Percentiles rank a stretch among this genome's conserved stretches.
These are phyloP conservation scores for Wickerhamomyces queroliae DNA, from an alignment of 805 yeast species.

Conservation along the genomic window DNA sequence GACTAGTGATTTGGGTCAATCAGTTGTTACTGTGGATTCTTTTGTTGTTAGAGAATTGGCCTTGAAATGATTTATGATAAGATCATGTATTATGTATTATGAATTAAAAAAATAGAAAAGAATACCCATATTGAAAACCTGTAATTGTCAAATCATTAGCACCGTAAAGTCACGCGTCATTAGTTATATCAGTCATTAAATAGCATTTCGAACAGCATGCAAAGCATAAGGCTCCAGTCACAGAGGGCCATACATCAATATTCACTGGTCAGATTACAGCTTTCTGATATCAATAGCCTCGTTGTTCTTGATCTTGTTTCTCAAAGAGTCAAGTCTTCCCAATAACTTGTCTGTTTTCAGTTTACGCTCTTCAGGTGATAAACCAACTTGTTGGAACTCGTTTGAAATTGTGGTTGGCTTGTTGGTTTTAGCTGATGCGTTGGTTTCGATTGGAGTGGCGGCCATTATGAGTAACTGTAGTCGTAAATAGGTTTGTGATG, in stretches of 20 bases:
- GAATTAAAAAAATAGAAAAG: not conserved
- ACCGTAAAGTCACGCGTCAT: no score
- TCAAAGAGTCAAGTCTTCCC: not conserved
- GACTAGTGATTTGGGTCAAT: slow-evolving; percentile 7
- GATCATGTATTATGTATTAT: not conserved
- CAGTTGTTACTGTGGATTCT: slow-evolving; percentile 1
- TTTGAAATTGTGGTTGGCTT: not conserved
- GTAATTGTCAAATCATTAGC: no score
- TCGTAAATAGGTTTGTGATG: no score
- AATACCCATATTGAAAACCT: no score
- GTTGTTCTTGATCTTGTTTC: not conserved
- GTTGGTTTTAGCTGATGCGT: no score
- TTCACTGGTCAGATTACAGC: no score
- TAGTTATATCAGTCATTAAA: no score
- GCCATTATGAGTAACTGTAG: no score
- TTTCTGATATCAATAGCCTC: not conserved
- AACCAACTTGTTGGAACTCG: not conserved
- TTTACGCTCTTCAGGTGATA: not conserved
- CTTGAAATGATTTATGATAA: not conserved
- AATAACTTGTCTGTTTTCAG: not conserved
- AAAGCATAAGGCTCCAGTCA: no score
- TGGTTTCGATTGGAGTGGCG: not conserved
- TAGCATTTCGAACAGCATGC: no score
- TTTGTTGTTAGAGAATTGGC: not conserved
- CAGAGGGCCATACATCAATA: no score